Evolutionary conservation across 306 rosid species (phyloP), one percentile per base, ranked within the genome.

Genomic region (Cucurbita pepo): DNA sequence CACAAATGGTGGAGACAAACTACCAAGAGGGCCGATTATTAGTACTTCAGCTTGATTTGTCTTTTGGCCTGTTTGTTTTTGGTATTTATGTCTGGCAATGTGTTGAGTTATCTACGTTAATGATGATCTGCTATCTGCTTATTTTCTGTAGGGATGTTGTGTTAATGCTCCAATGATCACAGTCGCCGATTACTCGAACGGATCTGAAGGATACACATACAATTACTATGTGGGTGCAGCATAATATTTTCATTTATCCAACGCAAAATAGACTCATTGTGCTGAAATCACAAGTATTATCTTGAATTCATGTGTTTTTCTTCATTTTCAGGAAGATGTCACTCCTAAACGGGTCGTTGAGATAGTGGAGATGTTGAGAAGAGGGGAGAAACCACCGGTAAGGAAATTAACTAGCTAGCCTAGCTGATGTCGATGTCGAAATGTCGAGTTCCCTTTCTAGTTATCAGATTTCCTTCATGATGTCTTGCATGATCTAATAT

Each of bases 131-230:
- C 59, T 62, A 36, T 38, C 52, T 50, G 38, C 25, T 34, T 66
- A 51, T 79, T 45, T 78, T 72, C 62, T 82, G 83, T 86, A 95
- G 99, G 99, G 99, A 71, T 89, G 88, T 78, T 95, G 97, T 72
- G 99, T 95, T 71, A 95, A 95, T 75, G 99, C 99, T 62, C 97
- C 99, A 53, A 95, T 95, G 99, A 89, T 95, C 72, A 95, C 99
- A 8, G 99, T 95, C 22, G 99, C 97, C 40, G 99, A 95, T 79
- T 95, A 95, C 82, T 95, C 99, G 10, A 91, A 86, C 55, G 97
- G 97, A 80, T 95, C 95, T 0, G 91, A 89, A 84, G 97, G 95
- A 79, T 95, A 95, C 73, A 77, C 96, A 4, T 95, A 95, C 72
- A 95, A 95, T 70, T 95, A 95, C 75, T 95, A 80, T 76, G 99